Base-by-base conservation (phyloP, 2,329 filamentous ascomycete species). In the Phyllosticta citriasiana region DNA sequence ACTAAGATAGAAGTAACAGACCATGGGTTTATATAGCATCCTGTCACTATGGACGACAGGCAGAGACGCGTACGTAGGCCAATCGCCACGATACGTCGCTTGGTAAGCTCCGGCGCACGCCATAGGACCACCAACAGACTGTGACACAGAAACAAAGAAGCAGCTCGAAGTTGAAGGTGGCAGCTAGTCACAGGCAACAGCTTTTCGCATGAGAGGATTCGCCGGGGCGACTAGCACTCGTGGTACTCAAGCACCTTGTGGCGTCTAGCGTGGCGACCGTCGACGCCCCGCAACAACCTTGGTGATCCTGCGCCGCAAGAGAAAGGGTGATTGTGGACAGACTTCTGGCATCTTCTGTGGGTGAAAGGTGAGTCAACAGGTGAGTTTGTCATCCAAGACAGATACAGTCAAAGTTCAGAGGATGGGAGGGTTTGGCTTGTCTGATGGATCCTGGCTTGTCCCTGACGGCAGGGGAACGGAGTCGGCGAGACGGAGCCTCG, bases 1-100 rank as follows among this genome's bases (percentile, higher is more conserved):
- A 52, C 2, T 10, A 55, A n/a, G 54, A 54, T 47, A 16, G 14
- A 16, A 47, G 40, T 14, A 55, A 57, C 55, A 62, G 58, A 60
- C 10, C 24, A 2, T 12, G 27, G 5, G 7, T n/a, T 35, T 56
- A 33, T 60, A 52, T n/a, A n/a, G 10, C 40, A 47, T 6, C 6
- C 12, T 47, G 40, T n/a, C n/a, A 16, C 40, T 47, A n/a, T n/a
- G 50, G 51, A 27, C 55, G 30, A 55, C 53, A 62, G 60, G 55
- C 60, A 62, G 30, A n/a, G 52, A 57, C 30, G 60, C 47, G 60
- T 62, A 58, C 60, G 60, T 51, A 58, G 4, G 19, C 60, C 35
- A 14, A 12, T 50, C 55, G 56, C 60, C 55, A 62, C 60, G 24
- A 35, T 35, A 47, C 40, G 40, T n/a, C 12, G 40, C 40, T 47